Conservation (phyloP, 495 filamentous ascomycete species). For the Hypoxylon lienhwacheense region DNA sequence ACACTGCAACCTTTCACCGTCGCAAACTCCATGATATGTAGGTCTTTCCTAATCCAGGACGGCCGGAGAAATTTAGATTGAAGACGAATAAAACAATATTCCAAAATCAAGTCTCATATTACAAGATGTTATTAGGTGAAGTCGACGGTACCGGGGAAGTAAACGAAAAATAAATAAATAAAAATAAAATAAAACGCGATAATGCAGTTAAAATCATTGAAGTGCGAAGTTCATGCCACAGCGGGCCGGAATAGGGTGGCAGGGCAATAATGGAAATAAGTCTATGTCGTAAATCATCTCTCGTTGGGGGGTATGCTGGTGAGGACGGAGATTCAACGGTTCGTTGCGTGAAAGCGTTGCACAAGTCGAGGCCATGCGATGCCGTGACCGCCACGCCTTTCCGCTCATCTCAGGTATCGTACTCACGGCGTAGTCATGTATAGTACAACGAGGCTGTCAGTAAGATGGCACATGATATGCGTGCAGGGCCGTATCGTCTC, state of each 20-base stretch:
- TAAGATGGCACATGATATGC: too few species aligned
- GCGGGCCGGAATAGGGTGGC: slow-evolving; percentile 18
- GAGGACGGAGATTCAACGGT: slow-evolving; percentile 30
- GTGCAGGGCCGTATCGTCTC: too few species aligned
- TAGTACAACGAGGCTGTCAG: not conserved
- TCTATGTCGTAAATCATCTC: slow-evolving; percentile 38
- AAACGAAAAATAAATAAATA: slow-evolving; percentile 5
- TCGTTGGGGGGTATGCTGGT: slow-evolving; percentile 28
- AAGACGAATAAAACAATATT: slow-evolving; percentile 26
- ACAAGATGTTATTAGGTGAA: slow-evolving; percentile 37
- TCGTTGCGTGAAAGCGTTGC: slow-evolving; percentile 12
- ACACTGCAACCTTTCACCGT: slow-evolving; percentile 33
- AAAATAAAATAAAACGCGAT: slow-evolving; percentile 4
- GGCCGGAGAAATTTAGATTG: slow-evolving; percentile 26
- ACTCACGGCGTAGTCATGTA: not conserved
- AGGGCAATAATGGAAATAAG: slow-evolving; percentile 29
- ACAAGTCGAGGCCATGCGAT: not conserved
- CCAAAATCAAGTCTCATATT: slow-evolving; percentile 39
- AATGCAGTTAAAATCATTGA: slow-evolving; percentile 23
- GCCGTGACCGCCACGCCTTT: not conserved
- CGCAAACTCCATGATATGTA: slow-evolving; percentile 34
- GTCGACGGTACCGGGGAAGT: slow-evolving; percentile 11
- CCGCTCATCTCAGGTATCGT: slow-evolving; percentile 2
- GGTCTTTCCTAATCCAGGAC: slow-evolving; percentile 35
- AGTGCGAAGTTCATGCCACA: slow-evolving; percentile 23